A percentile compares a stretch with the other conserved stretches of the same genome.
Evolutionary conservation across 805 yeast species (phyloP).

Genomic region (Helenozyma rhizophorensis): DNA sequence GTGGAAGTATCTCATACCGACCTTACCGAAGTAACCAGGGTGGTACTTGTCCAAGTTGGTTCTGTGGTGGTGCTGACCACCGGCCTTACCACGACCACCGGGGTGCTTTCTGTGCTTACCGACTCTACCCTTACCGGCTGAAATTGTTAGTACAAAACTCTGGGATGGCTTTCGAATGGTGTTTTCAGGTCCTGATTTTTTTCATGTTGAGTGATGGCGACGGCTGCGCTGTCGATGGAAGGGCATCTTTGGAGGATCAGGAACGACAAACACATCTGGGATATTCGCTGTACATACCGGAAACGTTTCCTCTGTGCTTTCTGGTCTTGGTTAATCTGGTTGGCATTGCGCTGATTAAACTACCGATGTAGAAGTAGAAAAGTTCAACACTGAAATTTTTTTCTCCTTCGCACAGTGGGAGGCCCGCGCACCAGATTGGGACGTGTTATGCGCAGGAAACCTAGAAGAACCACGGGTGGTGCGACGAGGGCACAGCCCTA

Average conservation of each 20-base stretch:
- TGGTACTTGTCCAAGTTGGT: conserved; percentile 99
- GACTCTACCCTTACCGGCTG: conserved; percentile 99
- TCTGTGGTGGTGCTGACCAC: conserved; percentile 99
- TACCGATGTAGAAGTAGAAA: conserved; percentile 11
- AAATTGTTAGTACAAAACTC: conserved; percentile 27
- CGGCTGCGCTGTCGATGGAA: no score
- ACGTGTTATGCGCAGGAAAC: conserved; percentile 2
- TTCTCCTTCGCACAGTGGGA: conserved; percentile 8
- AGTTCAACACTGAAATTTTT: conserved; percentile 10
- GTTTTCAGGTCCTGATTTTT: no score
- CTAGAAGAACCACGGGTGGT: not conserved
- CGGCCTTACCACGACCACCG: conserved; percentile 99
- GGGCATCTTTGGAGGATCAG: no score
- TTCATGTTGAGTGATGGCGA: no score
- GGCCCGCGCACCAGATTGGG: conserved; percentile 5
- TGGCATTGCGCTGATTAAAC: conserved; percentile 61
- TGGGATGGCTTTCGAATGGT: no score
- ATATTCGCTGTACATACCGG: conserved; percentile 66
- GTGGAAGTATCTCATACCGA: conserved; percentile 99
- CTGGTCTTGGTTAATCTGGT: conserved; percentile 99
- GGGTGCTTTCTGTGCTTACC: conserved; percentile 99
- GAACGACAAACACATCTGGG: no score
- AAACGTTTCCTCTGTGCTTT: conserved; percentile 99
- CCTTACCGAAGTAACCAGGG: conserved; percentile 99
- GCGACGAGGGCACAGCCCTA: conserved; percentile 12